Base-by-base conservation (phyloP, 2,329 filamentous ascomycete species). In the Penicillium sp. region DNA sequence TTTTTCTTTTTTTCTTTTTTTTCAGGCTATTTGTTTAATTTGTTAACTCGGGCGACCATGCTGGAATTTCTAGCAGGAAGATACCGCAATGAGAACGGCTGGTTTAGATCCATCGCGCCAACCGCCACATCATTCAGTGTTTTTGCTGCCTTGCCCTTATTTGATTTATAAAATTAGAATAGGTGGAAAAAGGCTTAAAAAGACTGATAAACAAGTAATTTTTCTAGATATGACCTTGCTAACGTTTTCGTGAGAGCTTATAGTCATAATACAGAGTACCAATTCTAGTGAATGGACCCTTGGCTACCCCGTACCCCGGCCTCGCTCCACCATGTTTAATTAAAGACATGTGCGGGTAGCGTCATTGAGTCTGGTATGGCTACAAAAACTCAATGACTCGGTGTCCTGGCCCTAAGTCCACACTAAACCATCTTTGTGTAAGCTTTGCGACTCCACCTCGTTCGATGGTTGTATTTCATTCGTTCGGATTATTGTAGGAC, bases 281-380 rank as follows among this genome's bases (percentile, higher is more conserved):
- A 21, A 39, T 39, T 39, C n/a, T 38, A 27, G 47, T 49, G 10
- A 33, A 51, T 41, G 36, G 42, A 19, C 13, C 49, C 49, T 43
- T 31, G 23, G 48, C 36, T 51, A 41, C 35, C 33, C 13, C 33
- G 13, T 50, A 21, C 17, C 48, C 48, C 48, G n/a, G 23, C 35
- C 48, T 50, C 48, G 48, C 6, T 41, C 35, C 48, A 49, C 25
- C 8, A 25, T 42, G 19, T 52, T 52, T 25, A 33, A 52, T 52
- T 35, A 43, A 52, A 52, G 49, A 43, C 49, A 52, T 52, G 49
- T 52, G 49, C 38, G 4, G 0, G 47, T 38, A 36, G 8, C 19
- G 9, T 27, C 31, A 49, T 49, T 49, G 10, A 38, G 21, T 49
- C 23, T 23, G 21, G 47, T 19, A n/a, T 45, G n/a, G 17, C 23